phyloP scores from a whole-genome alignment of 192 early-diverging fungal genomes.

The Spinellus fusiger region DNA sequence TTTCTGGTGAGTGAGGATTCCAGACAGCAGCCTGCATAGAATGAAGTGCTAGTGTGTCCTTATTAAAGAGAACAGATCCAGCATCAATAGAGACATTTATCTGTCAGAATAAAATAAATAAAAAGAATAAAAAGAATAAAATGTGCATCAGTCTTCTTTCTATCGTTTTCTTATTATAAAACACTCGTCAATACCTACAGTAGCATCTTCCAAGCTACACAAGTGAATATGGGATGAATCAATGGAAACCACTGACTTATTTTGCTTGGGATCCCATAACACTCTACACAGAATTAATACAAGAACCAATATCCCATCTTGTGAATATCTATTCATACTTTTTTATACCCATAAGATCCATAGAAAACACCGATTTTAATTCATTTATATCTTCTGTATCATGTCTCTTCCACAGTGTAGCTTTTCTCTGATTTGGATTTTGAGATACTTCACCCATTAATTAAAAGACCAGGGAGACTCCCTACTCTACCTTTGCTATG shows the following conservation, averaged over 20 bases:
- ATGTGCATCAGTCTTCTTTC: neutral
- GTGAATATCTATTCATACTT: neutral
- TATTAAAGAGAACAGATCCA: slow-evolving; percentile 19
- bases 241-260: slow-evolving; percentile 16
- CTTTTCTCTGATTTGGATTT: slow-evolving; percentile 5
- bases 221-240: slow-evolving; percentile 42
- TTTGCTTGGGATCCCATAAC: slow-evolving; percentile 43
- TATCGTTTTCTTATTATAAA: neutral
- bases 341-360: neutral
- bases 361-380: neutral
- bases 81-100: slow-evolving; percentile 9
- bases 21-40: slow-evolving; percentile 41
- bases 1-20: slow-evolving; percentile 57
- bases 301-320: neutral
- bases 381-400: neutral
- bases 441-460: neutral
- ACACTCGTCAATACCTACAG: slow-evolving; percentile 2
- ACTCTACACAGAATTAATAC: slow-evolving; percentile 23
- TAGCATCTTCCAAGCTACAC: slow-evolving; percentile 35
- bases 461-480: neutral
- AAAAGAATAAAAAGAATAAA: neutral
- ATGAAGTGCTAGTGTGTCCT: neutral
- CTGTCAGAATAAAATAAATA: neutral
- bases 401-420: slow-evolving; percentile 20
- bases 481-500: slow-evolving; percentile 38